phyloP scores from a whole-genome alignment of 1,284 basidiomycete species.

The Tilletia horrida region DNA sequence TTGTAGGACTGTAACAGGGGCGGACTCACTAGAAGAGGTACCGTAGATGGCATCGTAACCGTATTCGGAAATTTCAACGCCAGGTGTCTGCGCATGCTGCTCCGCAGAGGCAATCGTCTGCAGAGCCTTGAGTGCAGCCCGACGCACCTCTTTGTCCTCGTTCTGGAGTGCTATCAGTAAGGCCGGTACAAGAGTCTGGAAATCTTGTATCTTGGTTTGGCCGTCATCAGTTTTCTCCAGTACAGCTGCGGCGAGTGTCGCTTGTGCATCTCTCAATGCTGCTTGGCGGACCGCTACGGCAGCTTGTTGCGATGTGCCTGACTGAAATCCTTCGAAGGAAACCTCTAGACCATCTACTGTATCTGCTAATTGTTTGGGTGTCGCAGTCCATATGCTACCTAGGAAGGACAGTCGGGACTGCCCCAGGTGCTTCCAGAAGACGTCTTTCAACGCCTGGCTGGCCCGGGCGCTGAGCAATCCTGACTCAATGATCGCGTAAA shows the following conservation, averaged over 20 bases:
- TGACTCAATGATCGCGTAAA: not conserved
- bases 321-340: too few species aligned
- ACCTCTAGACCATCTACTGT: too few species aligned
- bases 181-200: slow-evolving; percentile 79
- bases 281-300: slow-evolving; percentile 62
- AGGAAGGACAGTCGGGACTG: slow-evolving; percentile 78
- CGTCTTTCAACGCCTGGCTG: slow-evolving; percentile 26
- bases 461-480: not conserved
- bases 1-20: slow-evolving; percentile 43
- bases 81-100: slow-evolving; percentile 52
- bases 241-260: slow-evolving; percentile 54
- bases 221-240: not conserved
- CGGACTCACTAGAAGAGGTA: slow-evolving; percentile 60
- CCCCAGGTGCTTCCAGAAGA: slow-evolving; percentile 67
- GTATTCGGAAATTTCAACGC: slow-evolving; percentile 37
- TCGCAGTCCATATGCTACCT: slow-evolving; percentile 64
- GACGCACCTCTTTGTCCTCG: slow-evolving; percentile 61
- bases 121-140: slow-evolving; percentile 67
- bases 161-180: slow-evolving; percentile 68
- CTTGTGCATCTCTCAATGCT: slow-evolving; percentile 74
- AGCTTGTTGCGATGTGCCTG: slow-evolving; percentile 29
- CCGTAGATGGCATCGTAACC: slow-evolving; percentile 82
- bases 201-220: slow-evolving; percentile 59
- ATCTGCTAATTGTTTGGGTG: too few species aligned
- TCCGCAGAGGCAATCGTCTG: slow-evolving; percentile 58